Evolutionary conservation across 2,329 filamentous ascomycete species (phyloP).

Genomic region (Ophiostoma novo-ulmi): DNA sequence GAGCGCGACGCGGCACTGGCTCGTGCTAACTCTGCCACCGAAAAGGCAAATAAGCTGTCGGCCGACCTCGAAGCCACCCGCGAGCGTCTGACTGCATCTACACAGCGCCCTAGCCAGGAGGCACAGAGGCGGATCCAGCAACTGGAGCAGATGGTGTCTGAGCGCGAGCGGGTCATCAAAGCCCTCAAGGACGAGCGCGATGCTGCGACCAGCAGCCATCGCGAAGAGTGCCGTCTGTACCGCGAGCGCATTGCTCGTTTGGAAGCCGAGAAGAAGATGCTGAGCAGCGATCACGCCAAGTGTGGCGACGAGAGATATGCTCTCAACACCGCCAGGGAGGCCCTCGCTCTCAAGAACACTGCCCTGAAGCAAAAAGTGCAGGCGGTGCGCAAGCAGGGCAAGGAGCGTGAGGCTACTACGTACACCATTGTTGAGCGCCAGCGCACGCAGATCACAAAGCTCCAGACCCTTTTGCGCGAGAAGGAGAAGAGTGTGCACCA

Average conservation of each 20-base stretch:
- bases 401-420: conserved; percentile 22
- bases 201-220: conserved; percentile 27
- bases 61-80: conserved; percentile 24
- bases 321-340: conserved; percentile 19
- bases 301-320: conserved; percentile 25
- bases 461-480: conserved; percentile 24
- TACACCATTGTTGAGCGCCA: conserved; percentile 25
- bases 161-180: conserved; percentile 28
- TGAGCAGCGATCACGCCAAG: conserved; percentile 27
- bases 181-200: conserved; percentile 27
- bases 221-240: conserved; percentile 26
- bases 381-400: conserved; percentile 20
- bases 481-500: conserved; percentile 27
- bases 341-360: conserved; percentile 22
- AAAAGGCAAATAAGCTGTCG: conserved; percentile 20
- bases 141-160: conserved; percentile 27
- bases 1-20: conserved; percentile 24
- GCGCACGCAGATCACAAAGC: conserved; percentile 24
- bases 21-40: conserved; percentile 16
- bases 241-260: conserved; percentile 27
- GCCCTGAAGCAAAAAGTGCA: conserved; percentile 21
- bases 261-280: conserved; percentile 27
- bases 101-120: conserved; percentile 20
- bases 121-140: conserved; percentile 27
- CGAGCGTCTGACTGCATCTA: conserved; percentile 17